Conservation (phyloP, 148 eudicot species). For the Nepenthes mirabilis region DNA sequence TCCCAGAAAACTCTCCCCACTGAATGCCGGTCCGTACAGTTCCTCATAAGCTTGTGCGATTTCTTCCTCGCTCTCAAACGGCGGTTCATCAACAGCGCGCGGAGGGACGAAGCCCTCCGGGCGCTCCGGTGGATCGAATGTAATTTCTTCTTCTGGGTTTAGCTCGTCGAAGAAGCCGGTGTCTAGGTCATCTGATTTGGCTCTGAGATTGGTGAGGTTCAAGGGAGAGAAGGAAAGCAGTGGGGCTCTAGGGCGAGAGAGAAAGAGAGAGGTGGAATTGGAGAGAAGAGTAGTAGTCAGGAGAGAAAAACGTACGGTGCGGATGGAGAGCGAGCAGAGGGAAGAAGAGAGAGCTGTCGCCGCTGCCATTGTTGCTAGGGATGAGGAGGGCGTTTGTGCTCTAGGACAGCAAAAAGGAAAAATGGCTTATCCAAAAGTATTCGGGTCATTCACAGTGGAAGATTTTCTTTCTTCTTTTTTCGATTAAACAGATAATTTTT, state of each 20-base stretch:
- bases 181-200: constrained; percentile 22
- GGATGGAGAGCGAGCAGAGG: constrained; percentile 29
- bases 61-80: constrained; percentile 49
- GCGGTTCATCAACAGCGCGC: constrained; percentile 60
- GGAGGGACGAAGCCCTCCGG: constrained; percentile 57
- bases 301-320: constrained; percentile 11
- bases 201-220: constrained; percentile 5
- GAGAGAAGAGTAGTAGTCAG: constrained; percentile 3
- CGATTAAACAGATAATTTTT: no score
- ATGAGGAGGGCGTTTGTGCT: no score
- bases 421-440: no score
- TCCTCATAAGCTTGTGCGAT: constrained; percentile 63
- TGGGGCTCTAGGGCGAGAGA: constrained; percentile 5
- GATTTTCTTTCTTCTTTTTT: no score
- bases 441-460: no score
- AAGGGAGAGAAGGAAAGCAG: constrained; percentile 10
- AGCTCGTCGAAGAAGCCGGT: constrained; percentile 31
- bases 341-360: constrained; percentile 10
- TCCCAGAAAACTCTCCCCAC: constrained; percentile 54
- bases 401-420: no score
- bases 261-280: constrained; percentile 6
- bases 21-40: constrained; percentile 73
- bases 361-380: no score
- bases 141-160: constrained; percentile 35
- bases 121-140: constrained; percentile 43